phyloP scores from a whole-genome alignment of 2,329 filamentous ascomycete species.

The Alternaria angustiovoidea region DNA sequence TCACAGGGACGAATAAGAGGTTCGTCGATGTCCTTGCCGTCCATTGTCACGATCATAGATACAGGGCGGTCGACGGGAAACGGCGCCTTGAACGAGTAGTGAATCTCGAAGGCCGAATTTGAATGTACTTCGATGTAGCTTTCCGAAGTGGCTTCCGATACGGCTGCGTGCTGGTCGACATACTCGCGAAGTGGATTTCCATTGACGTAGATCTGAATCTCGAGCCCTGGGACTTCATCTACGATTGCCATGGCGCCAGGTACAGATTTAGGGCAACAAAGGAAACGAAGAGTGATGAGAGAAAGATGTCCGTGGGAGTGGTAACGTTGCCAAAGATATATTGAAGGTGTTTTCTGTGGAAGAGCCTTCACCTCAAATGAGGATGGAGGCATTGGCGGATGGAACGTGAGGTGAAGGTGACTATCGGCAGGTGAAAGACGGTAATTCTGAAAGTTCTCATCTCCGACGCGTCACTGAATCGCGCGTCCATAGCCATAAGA shows the following conservation, averaged over 20 bases:
- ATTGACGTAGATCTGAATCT: conserved; percentile 28
- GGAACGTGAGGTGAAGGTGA: conserved; percentile 9
- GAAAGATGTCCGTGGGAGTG: neutral
- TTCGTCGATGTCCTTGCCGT: conserved; percentile 25
- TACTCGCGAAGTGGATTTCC: conserved; percentile 32
- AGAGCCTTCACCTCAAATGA: neutral
- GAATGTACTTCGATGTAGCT: conserved; percentile 41
- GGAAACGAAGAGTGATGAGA: neutral
- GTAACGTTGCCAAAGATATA: neutral
- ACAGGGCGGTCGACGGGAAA: conserved; percentile 21
- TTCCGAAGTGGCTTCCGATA: conserved; percentile 13
- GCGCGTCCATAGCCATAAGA: neutral
- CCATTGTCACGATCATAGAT: conserved; percentile 20
- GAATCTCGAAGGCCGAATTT: conserved; percentile 29
- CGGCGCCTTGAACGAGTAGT: conserved; percentile 14
- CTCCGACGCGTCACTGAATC: neutral
- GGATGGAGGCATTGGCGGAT: neutral
- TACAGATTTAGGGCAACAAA: too few relatives aligned
- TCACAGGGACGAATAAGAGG: conserved; percentile 11
- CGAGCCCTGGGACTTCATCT: conserved; percentile 17
- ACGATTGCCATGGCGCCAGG: conserved; percentile 23
- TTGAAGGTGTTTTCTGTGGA: neutral
- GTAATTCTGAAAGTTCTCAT: accelerated
- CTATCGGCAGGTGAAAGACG: neutral
- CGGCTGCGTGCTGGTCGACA: conserved; percentile 21